Evolutionary conservation across 768 basidiomycete species (phyloP), one percentile per base, ranked within the genome.

Genomic region (Pisolithus marmoratus): DNA sequence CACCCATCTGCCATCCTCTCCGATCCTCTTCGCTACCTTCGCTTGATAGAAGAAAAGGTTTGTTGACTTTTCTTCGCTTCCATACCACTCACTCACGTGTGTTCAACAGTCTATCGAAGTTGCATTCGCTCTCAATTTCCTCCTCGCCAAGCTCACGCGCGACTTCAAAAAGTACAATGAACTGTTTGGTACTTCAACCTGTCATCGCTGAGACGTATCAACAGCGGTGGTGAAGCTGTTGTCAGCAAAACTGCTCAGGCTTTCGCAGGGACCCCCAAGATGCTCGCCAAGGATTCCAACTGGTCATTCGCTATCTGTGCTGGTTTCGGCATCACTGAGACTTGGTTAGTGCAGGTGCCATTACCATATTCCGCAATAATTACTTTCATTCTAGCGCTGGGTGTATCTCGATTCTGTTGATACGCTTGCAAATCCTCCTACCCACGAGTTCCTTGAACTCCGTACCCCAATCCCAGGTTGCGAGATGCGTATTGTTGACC

Each of bases 291-390:
- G 8, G 52, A 64, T 17, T 41, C 63, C 1, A 48, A 63, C 1
- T 14, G 58, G 3, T 63, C 62, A 4, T 54, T 62, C 8, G 54
- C 50, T 7, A 51, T 63, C 15, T 59, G 63, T 23, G 65, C 67
- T 46, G 73, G 70, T 7, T 75, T 75, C 31, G 74, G 74, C 41
- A 75, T 75, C 73, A 75, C 67, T 0, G 74, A 75, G 56, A 75
- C 73, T 22, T 66, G 67, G 55, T 57, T 19, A 46, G 71, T 67
- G 14, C 8, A n/a, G 2, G 7, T 31, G 8, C 15, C 22, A 2
- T 20, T 48, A 20, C 15, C 23, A 19, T 19, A 11, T 23, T 0
- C n/a, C 5, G 8, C 27, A 8, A 17, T 34, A 26, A 20, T 38
- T 27, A n/a, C 15, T 15, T 17, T 12, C n/a, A 24, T 22, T 44